phyloP scores from a whole-genome alignment of 192 early-diverging fungal genomes.

The Coemansia sp. region DNA sequence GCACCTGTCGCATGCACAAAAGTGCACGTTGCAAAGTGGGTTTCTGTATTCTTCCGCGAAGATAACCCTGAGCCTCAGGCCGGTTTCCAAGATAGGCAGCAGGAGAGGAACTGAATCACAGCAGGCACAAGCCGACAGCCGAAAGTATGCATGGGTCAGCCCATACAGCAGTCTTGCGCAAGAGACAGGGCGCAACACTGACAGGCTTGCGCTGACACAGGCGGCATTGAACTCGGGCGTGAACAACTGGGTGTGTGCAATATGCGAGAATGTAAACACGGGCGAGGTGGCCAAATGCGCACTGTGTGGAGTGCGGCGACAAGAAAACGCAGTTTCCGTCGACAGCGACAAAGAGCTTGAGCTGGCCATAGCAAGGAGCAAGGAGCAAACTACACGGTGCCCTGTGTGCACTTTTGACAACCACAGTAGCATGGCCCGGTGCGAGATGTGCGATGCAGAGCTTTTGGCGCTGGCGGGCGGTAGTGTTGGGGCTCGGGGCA shows the following conservation, averaged over 20 bases:
- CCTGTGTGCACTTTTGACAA: constrained; percentile 88
- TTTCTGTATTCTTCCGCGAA: constrained; percentile 53
- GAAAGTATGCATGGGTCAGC: not conserved
- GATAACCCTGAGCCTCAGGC: constrained; percentile 23
- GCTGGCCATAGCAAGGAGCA: not conserved
- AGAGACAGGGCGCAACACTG: not conserved
- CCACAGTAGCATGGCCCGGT: constrained; percentile 71
- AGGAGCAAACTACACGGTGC: constrained; percentile 56
- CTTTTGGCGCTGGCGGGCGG: constrained; percentile 36
- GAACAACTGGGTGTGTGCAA: constrained; percentile 44
- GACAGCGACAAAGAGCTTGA: not conserved
- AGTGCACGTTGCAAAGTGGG: constrained; percentile 40
- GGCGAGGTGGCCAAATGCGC: constrained; percentile 35
- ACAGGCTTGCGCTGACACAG: not conserved
- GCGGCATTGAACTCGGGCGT: not conserved
- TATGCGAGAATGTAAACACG: constrained; percentile 46
- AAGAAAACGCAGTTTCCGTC: constrained; percentile 3
- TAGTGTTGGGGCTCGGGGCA: not conserved
- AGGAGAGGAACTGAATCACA: not conserved
- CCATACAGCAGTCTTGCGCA: constrained; percentile 2
- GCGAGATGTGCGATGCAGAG: constrained; percentile 83
- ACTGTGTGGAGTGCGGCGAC: constrained; percentile 46
- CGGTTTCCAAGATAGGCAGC: not conserved
- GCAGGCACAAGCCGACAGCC: constrained; percentile 3
- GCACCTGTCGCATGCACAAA: constrained; percentile 51